Evolutionary conservation across 345 rosid species (phyloP), one percentile per base, ranked within the genome.

Genomic region (rapeseed (Brassica napus)): DNA sequence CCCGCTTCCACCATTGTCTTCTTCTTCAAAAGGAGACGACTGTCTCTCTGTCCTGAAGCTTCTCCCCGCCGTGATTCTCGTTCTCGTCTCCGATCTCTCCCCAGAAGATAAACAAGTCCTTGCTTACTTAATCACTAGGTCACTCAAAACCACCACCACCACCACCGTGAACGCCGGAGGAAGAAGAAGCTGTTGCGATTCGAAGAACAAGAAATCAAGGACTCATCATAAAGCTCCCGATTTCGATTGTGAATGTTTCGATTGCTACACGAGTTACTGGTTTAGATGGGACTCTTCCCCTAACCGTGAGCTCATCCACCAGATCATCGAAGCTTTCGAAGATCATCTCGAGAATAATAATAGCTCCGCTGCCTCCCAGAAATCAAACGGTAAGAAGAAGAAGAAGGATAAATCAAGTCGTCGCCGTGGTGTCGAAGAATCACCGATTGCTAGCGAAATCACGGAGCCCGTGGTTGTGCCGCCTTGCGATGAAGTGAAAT

Each of bases 241-340:
- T 9, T 87, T 87, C 18, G 85, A 84, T 14, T 94, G 98, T 47
- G 91, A 84, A 37, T 94, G 94, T 66, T 94, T 94, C 52, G 89
- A 88, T 78, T 94, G 98, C 55, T 92, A 94, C 79, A 83, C 85
- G 0, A 87, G 88, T 78, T 94, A 83, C 83, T 94, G 98, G 98
- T 78, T 77, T 77, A 66, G 88, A 4, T 94, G 97, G 98, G 97
- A 94, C 79, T 92, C 90, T 4, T 92, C 97, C 0, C 80, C 89
- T 1, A 89, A 88, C 73, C 88, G 89, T 4, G 97, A 94, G 78
- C 89, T 85, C 64, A 89, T 94, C 68, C 88, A 92, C 70, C 91
- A 86, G 68, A 94, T 69, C 35, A 94, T 94, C 12, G 97, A 94
- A 57, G 92, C 93, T 16, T 94, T 90, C 63, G 97, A 94, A 81